phyloP scores from a whole-genome alignment of 768 basidiomycete species.

The Boletus huronensis region DNA sequence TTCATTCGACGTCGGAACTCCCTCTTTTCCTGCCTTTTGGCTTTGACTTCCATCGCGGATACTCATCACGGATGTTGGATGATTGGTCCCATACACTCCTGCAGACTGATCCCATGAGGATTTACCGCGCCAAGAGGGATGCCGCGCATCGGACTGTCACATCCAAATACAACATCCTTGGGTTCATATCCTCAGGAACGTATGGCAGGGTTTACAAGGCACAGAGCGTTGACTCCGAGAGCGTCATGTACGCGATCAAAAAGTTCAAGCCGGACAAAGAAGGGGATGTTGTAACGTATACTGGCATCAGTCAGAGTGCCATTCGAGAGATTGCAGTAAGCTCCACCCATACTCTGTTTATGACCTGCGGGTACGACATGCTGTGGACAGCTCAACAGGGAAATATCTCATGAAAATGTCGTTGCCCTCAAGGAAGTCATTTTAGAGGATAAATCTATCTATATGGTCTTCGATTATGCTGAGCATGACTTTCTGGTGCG shows the following conservation, averaged over 20 bases:
- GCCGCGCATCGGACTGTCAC: slow-evolving; percentile 59
- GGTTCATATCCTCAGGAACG: slow-evolving; percentile 97
- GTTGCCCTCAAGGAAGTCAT: slow-evolving; percentile 93
- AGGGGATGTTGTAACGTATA: slow-evolving; percentile 92
- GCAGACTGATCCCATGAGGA: slow-evolving; percentile 73
- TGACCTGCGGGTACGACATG: slow-evolving; percentile 7
- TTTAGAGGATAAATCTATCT: slow-evolving; percentile 96
- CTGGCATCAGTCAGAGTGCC: slow-evolving; percentile 96
- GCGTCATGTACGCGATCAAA: slow-evolving; percentile 88
- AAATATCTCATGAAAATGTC: slow-evolving; percentile 87
- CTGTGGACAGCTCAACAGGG: slow-evolving; percentile 68
- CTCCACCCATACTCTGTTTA: not conserved
- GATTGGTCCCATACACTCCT: slow-evolving; percentile 36
- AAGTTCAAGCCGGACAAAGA: slow-evolving; percentile 99
- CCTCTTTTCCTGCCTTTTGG: not conserved
- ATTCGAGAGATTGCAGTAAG: slow-evolving; percentile 93
- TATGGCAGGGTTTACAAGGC: slow-evolving; percentile 99
- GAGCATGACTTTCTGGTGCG: slow-evolving; percentile 96
- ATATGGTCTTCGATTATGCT: slow-evolving; percentile 99
- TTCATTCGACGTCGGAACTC: not conserved
- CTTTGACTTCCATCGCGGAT: not conserved
- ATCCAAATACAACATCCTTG: slow-evolving; percentile 86
- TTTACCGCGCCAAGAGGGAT: slow-evolving; percentile 81
- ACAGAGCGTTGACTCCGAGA: slow-evolving; percentile 66
- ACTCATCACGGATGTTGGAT: slow-evolving; percentile 29